Evolutionary conservation across 75 land plant species (phyloP), one percentile per base, ranked within the genome.

Genomic region (Cupressus sempervirens): DNA sequence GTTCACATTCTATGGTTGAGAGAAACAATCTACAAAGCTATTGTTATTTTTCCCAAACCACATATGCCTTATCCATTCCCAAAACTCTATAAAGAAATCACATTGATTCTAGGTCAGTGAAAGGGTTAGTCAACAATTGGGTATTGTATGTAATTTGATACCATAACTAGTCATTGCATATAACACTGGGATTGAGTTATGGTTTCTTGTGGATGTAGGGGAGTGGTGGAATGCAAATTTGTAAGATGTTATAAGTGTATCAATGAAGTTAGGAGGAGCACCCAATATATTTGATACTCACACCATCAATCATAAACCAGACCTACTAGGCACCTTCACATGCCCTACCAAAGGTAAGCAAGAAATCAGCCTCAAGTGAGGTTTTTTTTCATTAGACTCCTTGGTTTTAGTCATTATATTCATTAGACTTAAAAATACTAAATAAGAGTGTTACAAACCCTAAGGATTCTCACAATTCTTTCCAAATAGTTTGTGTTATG

Each of bases 241-340:
- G 34, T 88, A 86, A 82, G 91, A 43, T 50, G 84, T 90, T 14
- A 53, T 83, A 18, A 74, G 67, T 4, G 76, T 85, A 29, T 86
- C 86, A 29, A 29, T 89, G 36, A 80, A 79, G 36, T 14, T 36
- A 26, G 91, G 91, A 32, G 88, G 91, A 84, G 88, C 85, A 16
- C 86, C 82, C 26, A 83, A 89, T 2, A 26, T 84, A 34, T 84
- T 91, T 20, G 91, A 90, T 84, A 88, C 91, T 12, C 87, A 86
- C 29, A 90, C 91, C 65, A 90, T 90, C 36, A 90, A 90, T 86
- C 91, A 91, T 3, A 88, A 84, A n/a, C 91, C 91, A 5, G 91
- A 91, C 3, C 86, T 74, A 29, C 86, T 89, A 11, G 67, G 67
- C 67, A 62, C n/a, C 29, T 89, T 88, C 86, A 82, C 85, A 18